A percentile compares a stretch with the other conserved stretches of the same genome.
Evolutionary conservation across 352 stramenopile genomes (phyloP).

Genomic region (Phytophthora kernoviae): DNA sequence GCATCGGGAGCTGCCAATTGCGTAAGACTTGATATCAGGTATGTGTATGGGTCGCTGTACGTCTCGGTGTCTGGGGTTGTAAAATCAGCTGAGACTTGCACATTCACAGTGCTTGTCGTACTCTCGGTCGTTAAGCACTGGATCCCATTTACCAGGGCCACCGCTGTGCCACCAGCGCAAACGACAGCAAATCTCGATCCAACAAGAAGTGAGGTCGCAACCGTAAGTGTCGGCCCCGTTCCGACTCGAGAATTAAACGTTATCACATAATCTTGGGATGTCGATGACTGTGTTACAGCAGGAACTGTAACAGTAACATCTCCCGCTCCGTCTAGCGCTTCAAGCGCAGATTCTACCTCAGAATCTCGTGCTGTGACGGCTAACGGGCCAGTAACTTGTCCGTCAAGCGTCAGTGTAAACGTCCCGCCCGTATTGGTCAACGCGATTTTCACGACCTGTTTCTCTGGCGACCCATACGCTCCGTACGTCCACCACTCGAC

Average conservation of each 20-base stretch:
- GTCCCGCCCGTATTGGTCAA: constrained; percentile 72
- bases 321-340: constrained; percentile 76
- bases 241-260: constrained; percentile 59
- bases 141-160: constrained; percentile 32
- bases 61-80: constrained; percentile 56
- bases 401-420: constrained; percentile 81
- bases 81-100: constrained; percentile 41
- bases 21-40: constrained; percentile 51
- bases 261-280: constrained; percentile 53
- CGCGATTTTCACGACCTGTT: constrained; percentile 90
- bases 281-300: constrained; percentile 22
- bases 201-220: constrained; percentile 42
- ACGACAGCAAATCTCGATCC: constrained; percentile 49
- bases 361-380: constrained; percentile 56
- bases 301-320: constrained; percentile 88
- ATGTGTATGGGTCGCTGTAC: constrained; percentile 51
- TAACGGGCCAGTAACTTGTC: constrained; percentile 58
- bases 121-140: constrained; percentile 62
- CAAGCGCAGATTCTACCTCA: constrained; percentile 81
- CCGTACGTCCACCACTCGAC: constrained; percentile 88
- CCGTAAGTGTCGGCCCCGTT: constrained; percentile 33
- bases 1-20: constrained; percentile 39
- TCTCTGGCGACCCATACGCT: constrained; percentile 52
- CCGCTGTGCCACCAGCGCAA: constrained; percentile 46
- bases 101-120: constrained; percentile 25